These are phyloP conservation scores for Zelonia costaricensis DNA, from an alignment of 208 protist species.

Conservation along the genomic window DNA sequence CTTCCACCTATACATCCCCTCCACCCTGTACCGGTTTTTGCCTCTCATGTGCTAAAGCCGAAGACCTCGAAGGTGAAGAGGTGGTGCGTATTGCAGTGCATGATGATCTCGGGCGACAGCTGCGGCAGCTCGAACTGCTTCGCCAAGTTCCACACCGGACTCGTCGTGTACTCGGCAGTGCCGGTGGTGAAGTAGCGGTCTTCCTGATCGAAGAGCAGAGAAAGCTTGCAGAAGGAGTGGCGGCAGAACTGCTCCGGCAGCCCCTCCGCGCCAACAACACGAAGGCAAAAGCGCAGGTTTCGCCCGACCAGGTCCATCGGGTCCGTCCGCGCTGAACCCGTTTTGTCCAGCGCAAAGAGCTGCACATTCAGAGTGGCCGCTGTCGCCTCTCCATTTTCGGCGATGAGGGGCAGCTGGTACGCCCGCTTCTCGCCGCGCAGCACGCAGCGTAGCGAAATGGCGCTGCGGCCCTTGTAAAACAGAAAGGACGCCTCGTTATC, in stretches of 20 bases:
- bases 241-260: conserved; percentile 44
- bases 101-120: conserved; percentile 47
- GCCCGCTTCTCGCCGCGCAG: conserved; percentile 39
- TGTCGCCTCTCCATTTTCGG: conserved; percentile 44
- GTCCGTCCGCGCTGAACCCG: conserved; percentile 15
- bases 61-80: conserved; percentile 84
- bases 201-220: conserved; percentile 53
- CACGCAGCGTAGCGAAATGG: conserved; percentile 51
- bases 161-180: conserved; percentile 38
- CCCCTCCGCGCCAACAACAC: conserved; percentile 59
- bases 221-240: conserved; percentile 66
- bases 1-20: too few species aligned
- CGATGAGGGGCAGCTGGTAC: conserved; percentile 39
- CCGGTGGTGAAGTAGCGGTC: conserved; percentile 65
- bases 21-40: not conserved
- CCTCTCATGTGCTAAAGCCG: conserved; percentile 49
- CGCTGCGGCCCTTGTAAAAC: conserved; percentile 71
- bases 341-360: conserved; percentile 50
- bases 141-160: conserved; percentile 58
- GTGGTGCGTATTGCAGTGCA: conserved; percentile 42
- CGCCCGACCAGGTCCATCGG: conserved; percentile 39
- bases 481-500: conserved; percentile 52
- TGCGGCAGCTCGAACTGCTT: conserved; percentile 69
- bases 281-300: conserved; percentile 65
- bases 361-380: conserved; percentile 52